Evolutionary conservation across 352 stramenopile genomes (phyloP), one percentile per base, ranked within the genome.

Genomic region (Pythium apleroticum): DNA sequence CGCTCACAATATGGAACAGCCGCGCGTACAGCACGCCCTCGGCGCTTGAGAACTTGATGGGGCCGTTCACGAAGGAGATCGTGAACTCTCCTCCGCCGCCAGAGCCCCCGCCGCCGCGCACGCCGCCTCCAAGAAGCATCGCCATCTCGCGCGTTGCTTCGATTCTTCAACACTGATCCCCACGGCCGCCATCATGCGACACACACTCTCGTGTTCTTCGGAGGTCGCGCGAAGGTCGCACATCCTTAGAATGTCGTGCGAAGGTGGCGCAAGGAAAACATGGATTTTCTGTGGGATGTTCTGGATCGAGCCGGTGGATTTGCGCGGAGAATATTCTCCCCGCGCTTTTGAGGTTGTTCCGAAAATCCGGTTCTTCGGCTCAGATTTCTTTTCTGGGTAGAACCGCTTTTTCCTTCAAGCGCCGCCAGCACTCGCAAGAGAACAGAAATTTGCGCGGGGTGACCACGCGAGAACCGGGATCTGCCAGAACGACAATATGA

Each of bases 1-100:
- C 24, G 25, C 37, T 66, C 73, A 95, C 86, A 59, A 95, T 91
- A 55, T 95, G 86, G 62, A 95, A 95, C 25, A 95, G 65, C 0
- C 83, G 80, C 27, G 84, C 74, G 73, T 93, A 95, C 25, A 95
- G 71, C 33, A 88, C 81, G 54, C 86, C 86, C 66, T 95, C 86
- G 54, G 91, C 84, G 57, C 75, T 89, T 17, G 77, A 72, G 63
- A 95, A 95, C 70, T 88, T 91, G 69, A 95, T 95, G n/a, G 83
- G 81, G 24, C 86, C 86, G 57, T 90, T 91, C 41, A 86, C 75
- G 66, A 93, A 95, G 46, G 75, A 67, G 73, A 95, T 90, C 22
- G 74, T 76, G 68, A 95, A 95, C 64, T 93, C 86, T 41, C 76
- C 77, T 41, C 57, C 28, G 37, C n/a, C 33, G 24, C 14, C 28